phyloP scores from a whole-genome alignment of 2,329 filamentous ascomycete genomes.

The Lachnellula hyalina region DNA sequence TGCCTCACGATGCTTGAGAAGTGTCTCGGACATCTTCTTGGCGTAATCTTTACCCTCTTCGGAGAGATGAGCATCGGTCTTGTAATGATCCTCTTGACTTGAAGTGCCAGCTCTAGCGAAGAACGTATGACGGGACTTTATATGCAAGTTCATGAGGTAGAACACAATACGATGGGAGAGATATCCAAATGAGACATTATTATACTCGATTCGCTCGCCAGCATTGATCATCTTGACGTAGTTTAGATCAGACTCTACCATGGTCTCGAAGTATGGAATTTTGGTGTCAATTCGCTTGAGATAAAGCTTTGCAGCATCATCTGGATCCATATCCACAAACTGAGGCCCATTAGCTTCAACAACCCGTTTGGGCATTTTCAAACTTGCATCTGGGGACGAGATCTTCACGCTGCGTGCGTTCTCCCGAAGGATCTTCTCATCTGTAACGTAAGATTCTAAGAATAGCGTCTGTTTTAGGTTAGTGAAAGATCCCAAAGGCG shows the following conservation, averaged over 20 bases:
- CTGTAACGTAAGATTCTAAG: conserved; percentile 92
- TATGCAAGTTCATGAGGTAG: conserved; percentile 95
- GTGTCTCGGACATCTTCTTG: conserved; percentile 75
- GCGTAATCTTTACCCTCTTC: conserved; percentile 77
- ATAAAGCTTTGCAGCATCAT: conserved; percentile 90
- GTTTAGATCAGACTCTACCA: conserved; percentile 89
- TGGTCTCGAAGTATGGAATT: conserved; percentile 94
- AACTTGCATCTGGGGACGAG: conserved; percentile 79
- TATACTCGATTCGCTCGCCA: conserved; percentile 86
- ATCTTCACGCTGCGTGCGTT: conserved; percentile 98
- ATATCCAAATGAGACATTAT: conserved; percentile 96
- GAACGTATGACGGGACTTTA: conserved; percentile 90
- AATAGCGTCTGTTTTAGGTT: conserved; percentile 68
- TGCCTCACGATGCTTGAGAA: conserved; percentile 77
- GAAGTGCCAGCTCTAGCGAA: conserved; percentile 86
- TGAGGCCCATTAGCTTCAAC: conserved; percentile 32
- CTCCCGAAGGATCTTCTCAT: conserved; percentile 88
- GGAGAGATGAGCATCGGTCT: conserved; percentile 80
- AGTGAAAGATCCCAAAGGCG: conserved; percentile 1
- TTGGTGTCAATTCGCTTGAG: conserved; percentile 83
- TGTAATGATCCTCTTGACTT: conserved; percentile 85
- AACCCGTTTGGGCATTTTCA: background rate
- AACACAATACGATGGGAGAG: conserved; percentile 96
- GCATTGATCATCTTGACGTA: conserved; percentile 99
- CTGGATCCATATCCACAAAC: conserved; percentile 87